A percentile compares a stretch with the other conserved stretches of the same genome.
These are phyloP conservation scores for Rachicladosporium sp. DNA, from an alignment of 2,329 filamentous ascomycete genomes.

Conservation along the genomic window DNA sequence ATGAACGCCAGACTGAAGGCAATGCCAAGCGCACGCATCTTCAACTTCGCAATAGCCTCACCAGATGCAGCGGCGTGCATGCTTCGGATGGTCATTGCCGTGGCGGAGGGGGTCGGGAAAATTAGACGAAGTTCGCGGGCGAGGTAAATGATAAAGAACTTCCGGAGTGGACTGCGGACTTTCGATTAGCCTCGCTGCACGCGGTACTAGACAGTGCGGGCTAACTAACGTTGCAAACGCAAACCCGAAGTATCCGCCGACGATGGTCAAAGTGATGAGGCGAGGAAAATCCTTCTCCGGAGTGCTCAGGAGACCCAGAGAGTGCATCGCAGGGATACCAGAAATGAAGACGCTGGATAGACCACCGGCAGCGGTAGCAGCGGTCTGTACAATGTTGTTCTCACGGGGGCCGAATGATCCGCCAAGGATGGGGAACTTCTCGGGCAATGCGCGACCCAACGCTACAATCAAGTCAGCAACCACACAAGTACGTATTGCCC, in stretches of 20 bases:
- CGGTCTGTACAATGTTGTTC: conserved; percentile 50
- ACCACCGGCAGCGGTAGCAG: conserved; percentile 48
- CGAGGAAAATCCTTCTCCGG: conserved; percentile 45
- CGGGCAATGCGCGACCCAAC: conserved; percentile 37
- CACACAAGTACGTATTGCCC: no score
- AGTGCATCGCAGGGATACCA: conserved; percentile 49
- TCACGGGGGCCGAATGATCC: conserved; percentile 47
- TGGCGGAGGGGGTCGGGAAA: conserved; percentile 49
- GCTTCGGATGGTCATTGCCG: conserved; percentile 49
- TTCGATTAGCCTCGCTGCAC: no score
- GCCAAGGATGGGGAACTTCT: conserved; percentile 40
- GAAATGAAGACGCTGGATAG: conserved; percentile 47
- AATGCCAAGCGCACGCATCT: conserved; percentile 43
- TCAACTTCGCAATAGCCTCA: conserved; percentile 40
- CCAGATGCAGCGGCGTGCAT: conserved; percentile 47
- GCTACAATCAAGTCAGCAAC: conserved; percentile 13
- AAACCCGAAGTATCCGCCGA: conserved; percentile 52
- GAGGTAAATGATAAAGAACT: conserved; percentile 52
- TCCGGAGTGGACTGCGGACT: no score
- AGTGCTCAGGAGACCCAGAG: conserved; percentile 38
- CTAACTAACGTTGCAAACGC: conserved; percentile 45
- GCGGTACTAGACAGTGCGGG: no score
- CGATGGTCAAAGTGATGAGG: conserved; percentile 48
- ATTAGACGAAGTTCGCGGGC: conserved; percentile 47
- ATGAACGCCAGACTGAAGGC: conserved; percentile 40